Evolutionary conservation across 805 yeast genomes (phyloP).

Genomic region (Suhomyces vadensis): DNA sequence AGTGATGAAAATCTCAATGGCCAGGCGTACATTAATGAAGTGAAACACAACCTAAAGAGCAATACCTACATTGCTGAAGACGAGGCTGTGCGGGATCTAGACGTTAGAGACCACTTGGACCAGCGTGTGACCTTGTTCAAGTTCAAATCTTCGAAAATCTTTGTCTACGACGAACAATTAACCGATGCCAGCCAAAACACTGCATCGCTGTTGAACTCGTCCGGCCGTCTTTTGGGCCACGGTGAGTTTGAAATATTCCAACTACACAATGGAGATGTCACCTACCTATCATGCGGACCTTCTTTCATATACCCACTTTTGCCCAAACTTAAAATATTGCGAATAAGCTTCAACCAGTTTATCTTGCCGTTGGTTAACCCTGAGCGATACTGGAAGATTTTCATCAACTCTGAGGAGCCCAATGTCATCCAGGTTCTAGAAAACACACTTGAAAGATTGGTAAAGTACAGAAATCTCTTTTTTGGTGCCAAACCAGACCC

Average conservation of each 20-base stretch:
- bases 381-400: slow-evolving; percentile 68
- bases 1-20: slow-evolving; percentile 25
- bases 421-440: slow-evolving; percentile 30
- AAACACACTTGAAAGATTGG: slow-evolving; percentile 39
- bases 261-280: slow-evolving; percentile 55
- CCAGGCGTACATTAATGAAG: slow-evolving; percentile 25
- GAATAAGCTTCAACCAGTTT: slow-evolving; percentile 50
- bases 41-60: slow-evolving; percentile 26
- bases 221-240: slow-evolving; percentile 57
- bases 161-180: slow-evolving; percentile 38
- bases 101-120: slow-evolving; percentile 28
- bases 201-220: slow-evolving; percentile 12
- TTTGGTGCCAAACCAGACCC: slow-evolving; percentile 5
- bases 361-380: slow-evolving; percentile 72
- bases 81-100: slow-evolving; percentile 7
- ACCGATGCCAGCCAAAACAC: slow-evolving; percentile 14
- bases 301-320: slow-evolving; percentile 72
- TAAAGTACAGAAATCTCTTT: slow-evolving; percentile 44
- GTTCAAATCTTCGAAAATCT: slow-evolving; percentile 31
- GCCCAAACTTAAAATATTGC: slow-evolving; percentile 59
- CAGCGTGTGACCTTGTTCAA: slow-evolving; percentile 39
- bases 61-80: slow-evolving; percentile 12
- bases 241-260: slow-evolving; percentile 63
- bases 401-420: slow-evolving; percentile 34
- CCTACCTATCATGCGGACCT: slow-evolving; percentile 65